phyloP scores from a whole-genome alignment of 352 stramenopile genomes.

The Globisporangium uncinulatum region DNA sequence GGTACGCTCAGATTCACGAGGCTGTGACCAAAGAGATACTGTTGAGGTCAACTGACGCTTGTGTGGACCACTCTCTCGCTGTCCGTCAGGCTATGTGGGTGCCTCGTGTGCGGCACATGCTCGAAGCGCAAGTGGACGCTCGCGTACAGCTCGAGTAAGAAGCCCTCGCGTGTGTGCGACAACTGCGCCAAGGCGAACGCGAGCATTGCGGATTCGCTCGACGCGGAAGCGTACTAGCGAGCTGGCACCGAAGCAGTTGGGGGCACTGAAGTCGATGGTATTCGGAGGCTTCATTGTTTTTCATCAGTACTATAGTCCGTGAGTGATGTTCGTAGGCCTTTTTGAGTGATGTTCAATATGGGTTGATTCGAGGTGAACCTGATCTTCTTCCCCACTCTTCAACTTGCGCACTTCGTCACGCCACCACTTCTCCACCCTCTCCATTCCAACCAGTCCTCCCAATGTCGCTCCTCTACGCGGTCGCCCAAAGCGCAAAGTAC shows the following conservation, averaged over 20 bases:
- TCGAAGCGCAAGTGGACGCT: slow-evolving; percentile 75
- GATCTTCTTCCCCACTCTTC: background rate
- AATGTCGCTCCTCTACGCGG: slow-evolving; percentile 16
- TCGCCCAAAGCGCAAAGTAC: slow-evolving; percentile 8
- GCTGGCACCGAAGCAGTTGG: too few relatives aligned
- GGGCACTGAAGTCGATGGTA: too few relatives aligned
- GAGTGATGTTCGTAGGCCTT: background rate
- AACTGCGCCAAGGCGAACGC: slow-evolving; percentile 46
- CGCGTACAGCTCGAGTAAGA: slow-evolving; percentile 72
- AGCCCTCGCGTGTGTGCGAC: slow-evolving; percentile 74
- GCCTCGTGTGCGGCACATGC: slow-evolving; percentile 78
- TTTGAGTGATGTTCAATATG: background rate
- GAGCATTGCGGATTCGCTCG: slow-evolving; percentile 32
- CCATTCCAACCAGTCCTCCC: background rate
- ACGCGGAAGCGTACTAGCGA: slow-evolving; percentile 7
- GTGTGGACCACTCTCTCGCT: background rate
- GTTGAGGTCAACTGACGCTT: slow-evolving; percentile 2
- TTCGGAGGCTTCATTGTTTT: too few relatives aligned
- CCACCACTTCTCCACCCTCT: background rate
- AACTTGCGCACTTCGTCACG: background rate
- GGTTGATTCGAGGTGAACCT: background rate
- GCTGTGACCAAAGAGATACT: background rate
- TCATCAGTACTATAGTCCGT: background rate
- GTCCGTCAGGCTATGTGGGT: slow-evolving; percentile 62
- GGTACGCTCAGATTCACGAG: slow-evolving; percentile 23